Percentiles rank a stretch among this genome's conserved stretches.
These are phyloP conservation scores for Macrophomina phaseolina DNA, from an alignment of 2,329 filamentous ascomycete species.

Conservation along the genomic window DNA sequence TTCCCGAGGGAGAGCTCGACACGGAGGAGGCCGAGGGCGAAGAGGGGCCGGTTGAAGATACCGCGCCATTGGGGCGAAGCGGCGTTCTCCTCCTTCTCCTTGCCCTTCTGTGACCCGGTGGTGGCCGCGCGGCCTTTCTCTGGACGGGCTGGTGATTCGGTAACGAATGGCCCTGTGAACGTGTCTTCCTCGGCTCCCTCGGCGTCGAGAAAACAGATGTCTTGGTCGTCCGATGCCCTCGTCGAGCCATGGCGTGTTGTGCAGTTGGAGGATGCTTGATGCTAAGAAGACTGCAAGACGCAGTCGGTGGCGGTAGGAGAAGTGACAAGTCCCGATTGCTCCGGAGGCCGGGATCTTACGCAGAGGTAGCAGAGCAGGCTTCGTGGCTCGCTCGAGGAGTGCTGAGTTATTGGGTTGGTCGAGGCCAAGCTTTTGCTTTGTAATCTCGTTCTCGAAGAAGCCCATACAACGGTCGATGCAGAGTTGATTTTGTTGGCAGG, in stretches of 20 bases:
- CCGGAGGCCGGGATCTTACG: not conserved
- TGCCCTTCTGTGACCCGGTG: no score
- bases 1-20: not conserved
- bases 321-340: not conserved
- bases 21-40: not conserved
- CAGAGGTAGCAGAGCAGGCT: not conserved
- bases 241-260: conserved; percentile 36
- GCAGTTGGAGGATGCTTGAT: conserved; percentile 34
- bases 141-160: not conserved
- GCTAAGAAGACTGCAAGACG: conserved; percentile 34
- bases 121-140: no score
- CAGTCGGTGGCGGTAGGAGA: conserved; percentile 27
- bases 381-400: not conserved
- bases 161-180: not conserved
- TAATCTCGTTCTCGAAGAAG: not conserved
- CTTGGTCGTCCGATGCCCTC: conserved; percentile 34
- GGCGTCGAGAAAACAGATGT: conserved; percentile 33
- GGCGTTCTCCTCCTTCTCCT: no score
- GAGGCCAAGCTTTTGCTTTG: not conserved
- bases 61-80: no score
- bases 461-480: not conserved
- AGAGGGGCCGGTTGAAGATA: not conserved
- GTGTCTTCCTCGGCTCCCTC: conserved; percentile 26
- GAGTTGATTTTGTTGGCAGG: no score
- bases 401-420: not conserved